Evolutionary conservation across 75 land plant genomes (phyloP).

Genomic region (Pinus taeda): DNA sequence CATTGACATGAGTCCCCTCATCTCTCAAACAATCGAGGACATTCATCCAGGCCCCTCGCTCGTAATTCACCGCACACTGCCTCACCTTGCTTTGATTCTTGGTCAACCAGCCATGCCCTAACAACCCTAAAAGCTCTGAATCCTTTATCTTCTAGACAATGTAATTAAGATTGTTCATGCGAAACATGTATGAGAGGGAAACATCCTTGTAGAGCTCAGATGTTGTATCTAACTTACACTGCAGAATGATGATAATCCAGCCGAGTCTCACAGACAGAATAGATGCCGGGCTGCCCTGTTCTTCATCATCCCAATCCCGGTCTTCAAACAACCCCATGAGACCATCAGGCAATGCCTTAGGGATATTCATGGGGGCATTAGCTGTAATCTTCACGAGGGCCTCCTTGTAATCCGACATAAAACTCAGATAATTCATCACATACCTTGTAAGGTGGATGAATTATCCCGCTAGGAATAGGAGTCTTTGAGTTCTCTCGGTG

Average conservation of each 20-base stretch:
- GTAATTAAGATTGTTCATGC: conserved; percentile 68
- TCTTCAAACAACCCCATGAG: too few relatives aligned
- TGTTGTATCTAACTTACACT: conserved; percentile 60
- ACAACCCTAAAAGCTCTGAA: conserved; percentile 30
- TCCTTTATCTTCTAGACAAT: conserved; percentile 36
- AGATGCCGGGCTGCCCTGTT: conserved; percentile 7
- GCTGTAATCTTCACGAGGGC: too few relatives aligned
- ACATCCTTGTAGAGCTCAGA: conserved; percentile 52
- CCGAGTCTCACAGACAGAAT: conserved; percentile 41
- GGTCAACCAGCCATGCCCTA: conserved; percentile 66
- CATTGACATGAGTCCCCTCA: conserved; percentile 8
- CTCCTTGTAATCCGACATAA: too few relatives aligned
- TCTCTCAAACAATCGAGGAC: conserved; percentile 17
- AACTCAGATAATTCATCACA: too few relatives aligned
- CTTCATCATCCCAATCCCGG: too few relatives aligned
- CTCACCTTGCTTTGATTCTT: conserved; percentile 49
- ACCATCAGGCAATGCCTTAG: too few relatives aligned
- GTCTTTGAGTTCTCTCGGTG: conserved; percentile 63
- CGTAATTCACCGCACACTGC: conserved; percentile 53
- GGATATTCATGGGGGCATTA: too few relatives aligned
- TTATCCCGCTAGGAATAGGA: conserved; percentile 37
- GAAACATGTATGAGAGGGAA: conserved; percentile 50
- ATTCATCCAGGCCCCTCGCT: conserved; percentile 55
- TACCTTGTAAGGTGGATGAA: too few relatives aligned
- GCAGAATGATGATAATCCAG: conserved; percentile 57